Percentiles rank a stretch among this genome's conserved stretches.
Evolutionary conservation across 2,329 filamentous ascomycete genomes (phyloP).

Genomic region (Aaosphaeria pasadenensis): DNA sequence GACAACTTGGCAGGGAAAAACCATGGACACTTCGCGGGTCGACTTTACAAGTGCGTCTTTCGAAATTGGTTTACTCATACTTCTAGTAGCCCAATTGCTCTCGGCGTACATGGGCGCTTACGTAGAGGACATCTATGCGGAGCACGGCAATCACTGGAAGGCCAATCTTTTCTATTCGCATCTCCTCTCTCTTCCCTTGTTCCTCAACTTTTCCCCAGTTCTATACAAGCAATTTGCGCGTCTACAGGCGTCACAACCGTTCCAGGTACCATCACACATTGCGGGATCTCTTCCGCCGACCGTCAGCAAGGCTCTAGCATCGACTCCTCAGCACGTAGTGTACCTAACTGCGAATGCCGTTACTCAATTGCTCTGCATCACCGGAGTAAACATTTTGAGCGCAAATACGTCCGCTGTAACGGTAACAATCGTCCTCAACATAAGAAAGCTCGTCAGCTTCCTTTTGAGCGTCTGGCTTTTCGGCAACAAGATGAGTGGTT

Average conservation of each 20-base stretch:
- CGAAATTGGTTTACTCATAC: constrained; percentile 70
- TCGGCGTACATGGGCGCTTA: constrained; percentile 95
- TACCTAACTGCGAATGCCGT: constrained; percentile 74
- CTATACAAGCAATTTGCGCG: constrained; percentile 63
- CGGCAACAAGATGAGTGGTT: constrained; percentile 73
- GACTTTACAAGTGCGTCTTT: constrained; percentile 47
- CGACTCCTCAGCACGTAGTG: constrained; percentile 64
- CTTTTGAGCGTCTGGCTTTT: constrained; percentile 92
- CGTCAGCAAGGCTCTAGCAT: constrained; percentile 27
- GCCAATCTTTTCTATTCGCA: constrained; percentile 96
- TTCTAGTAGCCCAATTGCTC: constrained; percentile 84
- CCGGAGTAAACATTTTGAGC: constrained; percentile 90
- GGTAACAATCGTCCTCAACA: constrained; percentile 93
- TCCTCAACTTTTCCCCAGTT: constrained; percentile 67
- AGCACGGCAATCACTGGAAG: constrained; percentile 85
- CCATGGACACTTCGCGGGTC: constrained; percentile 40
- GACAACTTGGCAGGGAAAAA: constrained; percentile 35
- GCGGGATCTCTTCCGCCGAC: constrained; percentile 25
- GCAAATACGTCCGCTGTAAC: constrained; percentile 87
- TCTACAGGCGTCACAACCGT: constrained; percentile 62
- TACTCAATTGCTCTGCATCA: constrained; percentile 93
- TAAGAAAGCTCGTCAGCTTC: constrained; percentile 88
- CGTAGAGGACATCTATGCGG: constrained; percentile 83
- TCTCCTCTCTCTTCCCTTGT: constrained; percentile 71
- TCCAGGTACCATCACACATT: constrained; percentile 40